Conservation (phyloP, 352 stramenopile genomes). For the Phytophthora citrophthora region DNA sequence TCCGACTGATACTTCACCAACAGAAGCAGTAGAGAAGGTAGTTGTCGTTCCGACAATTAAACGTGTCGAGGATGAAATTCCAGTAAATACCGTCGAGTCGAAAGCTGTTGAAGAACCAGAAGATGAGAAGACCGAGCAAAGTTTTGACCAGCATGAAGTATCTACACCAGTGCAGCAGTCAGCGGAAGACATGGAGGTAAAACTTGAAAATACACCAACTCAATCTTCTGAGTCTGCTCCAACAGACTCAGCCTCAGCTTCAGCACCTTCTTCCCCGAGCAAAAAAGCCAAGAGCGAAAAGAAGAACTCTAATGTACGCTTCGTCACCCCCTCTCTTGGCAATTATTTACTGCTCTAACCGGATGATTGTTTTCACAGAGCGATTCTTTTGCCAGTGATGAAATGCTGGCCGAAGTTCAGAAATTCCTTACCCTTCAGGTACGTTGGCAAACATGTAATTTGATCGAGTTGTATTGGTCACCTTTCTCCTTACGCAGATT, state of each 20-base stretch:
- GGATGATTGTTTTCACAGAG: slow-evolving; percentile 22
- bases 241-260: background rate
- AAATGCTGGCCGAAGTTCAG: slow-evolving; percentile 36
- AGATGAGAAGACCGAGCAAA: background rate
- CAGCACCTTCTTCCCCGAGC: slow-evolving; percentile 11
- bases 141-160: background rate
- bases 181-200: background rate
- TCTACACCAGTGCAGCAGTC: background rate
- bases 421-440: slow-evolving; percentile 49
- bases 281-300: slow-evolving; percentile 28
- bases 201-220: too few species aligned
- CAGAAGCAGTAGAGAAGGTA: slow-evolving; percentile 9
- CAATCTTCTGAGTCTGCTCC: too few species aligned
- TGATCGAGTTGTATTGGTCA: background rate
- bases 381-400: slow-evolving; percentile 36
- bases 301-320: slow-evolving; percentile 17
- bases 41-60: background rate
- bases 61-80: slow-evolving; percentile 1
- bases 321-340: background rate
- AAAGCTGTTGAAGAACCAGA: background rate
- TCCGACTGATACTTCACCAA: background rate
- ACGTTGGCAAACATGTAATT: background rate
- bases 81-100: background rate
- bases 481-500: slow-evolving; percentile 37
- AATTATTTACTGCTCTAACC: slow-evolving; percentile 3